Base-by-base conservation (phyloP, 169 alveolate species). In the Babesia sp. region DNA sequence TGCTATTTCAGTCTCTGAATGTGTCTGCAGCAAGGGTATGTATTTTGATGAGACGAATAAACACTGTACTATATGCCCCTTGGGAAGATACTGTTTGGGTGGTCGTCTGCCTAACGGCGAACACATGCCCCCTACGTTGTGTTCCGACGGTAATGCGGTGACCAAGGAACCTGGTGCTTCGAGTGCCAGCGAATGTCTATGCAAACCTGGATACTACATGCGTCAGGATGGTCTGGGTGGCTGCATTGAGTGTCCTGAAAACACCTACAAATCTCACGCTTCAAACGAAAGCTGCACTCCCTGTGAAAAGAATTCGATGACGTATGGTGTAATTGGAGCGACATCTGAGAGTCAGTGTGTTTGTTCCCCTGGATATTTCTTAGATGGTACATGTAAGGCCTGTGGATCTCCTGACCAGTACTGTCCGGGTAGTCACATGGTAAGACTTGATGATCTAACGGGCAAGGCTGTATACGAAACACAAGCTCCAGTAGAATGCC, bases 1-100 rank as follows among this genome's bases (percentile, higher is more conserved):
- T 18, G 88, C 90, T 8, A 74, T 59, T n/a, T 79, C 75, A 18
- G 57, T 33, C 28, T 36, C 55, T 53, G 84, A 69, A 44, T 84
- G 93, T 42, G 85, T 87, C 6, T 88, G 92, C 69, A 41, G 53
- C 50, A 71, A 58, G 42, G 92, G 92, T 1, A 71, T 29, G 63
- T 86, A 37, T 51, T 84, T 80, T 53, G 80, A 70, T 44, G 18
- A 18, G 24, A 44, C 31, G 14, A 26, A 31, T 39, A 22, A 58
- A 18, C 44, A 28, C 18, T 87, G 90, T 57, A 70, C 80, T 58
- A 74, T 72, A 20, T 91, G 95, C 58, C 94, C 93, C 0, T 57
- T 66, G n/a, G 95, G 94, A 0, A 60, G 54, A 28, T 91, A 87
- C 61, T 91, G 95, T 31, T 72, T 76, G n/a, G 92, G 92, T 29